These are phyloP conservation scores for Pterocarpus santalinus DNA, from an alignment of 306 rosid genomes.

Conservation along the genomic window DNA sequence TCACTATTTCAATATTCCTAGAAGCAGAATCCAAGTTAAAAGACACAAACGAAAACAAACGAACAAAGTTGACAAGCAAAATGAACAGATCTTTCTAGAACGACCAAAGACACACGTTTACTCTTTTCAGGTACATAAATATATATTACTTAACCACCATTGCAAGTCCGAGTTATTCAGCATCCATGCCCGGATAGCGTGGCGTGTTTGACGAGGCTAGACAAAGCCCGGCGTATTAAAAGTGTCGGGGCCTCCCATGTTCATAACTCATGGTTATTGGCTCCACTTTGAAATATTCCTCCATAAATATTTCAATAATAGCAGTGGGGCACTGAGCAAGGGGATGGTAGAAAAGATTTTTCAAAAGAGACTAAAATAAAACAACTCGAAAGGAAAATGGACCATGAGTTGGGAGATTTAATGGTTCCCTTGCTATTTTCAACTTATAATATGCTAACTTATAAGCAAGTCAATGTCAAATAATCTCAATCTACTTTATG, in stretches of 20 bases:
- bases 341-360: constrained; percentile 6
- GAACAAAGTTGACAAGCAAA: background rate
- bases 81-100: background rate
- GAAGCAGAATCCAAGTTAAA: background rate
- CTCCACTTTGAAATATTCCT: constrained; percentile 27
- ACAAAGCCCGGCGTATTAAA: constrained; percentile 35
- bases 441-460: constrained; percentile 25
- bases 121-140: background rate
- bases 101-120: background rate
- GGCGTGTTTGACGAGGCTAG: background rate
- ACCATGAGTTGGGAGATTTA: constrained; percentile 17
- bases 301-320: background rate
- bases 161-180: constrained; percentile 20
- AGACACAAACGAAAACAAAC: background rate
- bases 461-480: constrained; percentile 54
- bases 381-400: constrained; percentile 32
- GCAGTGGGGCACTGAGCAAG: background rate
- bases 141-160: background rate
- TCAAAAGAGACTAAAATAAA: constrained; percentile 4
- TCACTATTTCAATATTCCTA: background rate
- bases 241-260: constrained; percentile 31
- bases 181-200: constrained; percentile 36
- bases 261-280: constrained; percentile 30
- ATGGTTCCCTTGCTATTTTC: constrained; percentile 43
- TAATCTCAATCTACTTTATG: constrained; percentile 64